Evolutionary conservation across 176 grass and related monocot genomes (phyloP), one percentile per base, ranked within the genome.

Genomic region (Bolboschoenus planiculmis): DNA sequence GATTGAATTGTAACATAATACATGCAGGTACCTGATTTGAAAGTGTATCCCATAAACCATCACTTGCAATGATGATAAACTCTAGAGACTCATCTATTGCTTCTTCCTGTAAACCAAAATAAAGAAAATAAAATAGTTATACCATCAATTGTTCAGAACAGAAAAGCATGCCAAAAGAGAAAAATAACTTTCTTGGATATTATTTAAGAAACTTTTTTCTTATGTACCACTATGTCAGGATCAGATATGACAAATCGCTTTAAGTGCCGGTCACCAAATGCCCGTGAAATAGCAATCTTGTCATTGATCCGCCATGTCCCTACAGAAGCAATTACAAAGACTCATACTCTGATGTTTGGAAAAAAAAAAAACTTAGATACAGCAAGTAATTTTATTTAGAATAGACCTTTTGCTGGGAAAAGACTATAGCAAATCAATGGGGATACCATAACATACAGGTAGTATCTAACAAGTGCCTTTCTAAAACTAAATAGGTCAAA

Each of bases 41-140:
- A 51, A 82, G 31, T 63, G 56, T 36, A 82, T 82, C 80, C 80
- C 80, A 82, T 10, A 82, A 40, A 82, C 80, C 80, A 46, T 82
- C 80, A 82, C 80, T 82, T 61, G 80, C 80, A 82, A 82, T 63
- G 40, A 82, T 82, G 10, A 82, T 43, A 42, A 59, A 82, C 43
- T 82, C 60, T n/a, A 82, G 36, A 43, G 58, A 63, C 13, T 43
- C 54, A 66, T 82, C 58, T 47, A 82, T 46, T 31, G 39, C 24
- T 65, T 63, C 56, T 82, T 66, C 80, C 80, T 82, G 23, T 47
- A 82, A 48, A 82, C 29, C 59, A 62, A 31, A 62, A 62, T 11
- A 62, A 64, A 33, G 15, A 26, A 27, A 63, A 60, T 15, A 24
- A 20, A 56, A 61, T 3, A 65, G 2, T 43, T 56, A 24, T 23